These are phyloP conservation scores for Gossypium mustelinum DNA, from an alignment of 345 rosid species.

Conservation along the genomic window DNA sequence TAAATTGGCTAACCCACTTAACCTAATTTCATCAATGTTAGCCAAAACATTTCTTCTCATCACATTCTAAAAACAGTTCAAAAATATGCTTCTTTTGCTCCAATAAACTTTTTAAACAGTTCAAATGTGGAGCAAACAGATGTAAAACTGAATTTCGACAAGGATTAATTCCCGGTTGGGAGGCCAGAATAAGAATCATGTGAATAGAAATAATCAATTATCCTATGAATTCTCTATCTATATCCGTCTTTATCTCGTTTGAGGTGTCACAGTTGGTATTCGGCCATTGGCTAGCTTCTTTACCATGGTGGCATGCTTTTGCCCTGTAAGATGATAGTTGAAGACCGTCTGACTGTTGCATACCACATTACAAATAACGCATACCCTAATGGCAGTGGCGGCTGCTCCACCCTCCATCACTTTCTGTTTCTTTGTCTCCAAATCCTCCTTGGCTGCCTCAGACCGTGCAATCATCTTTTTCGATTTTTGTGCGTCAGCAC, in stretches of 20 bases:
- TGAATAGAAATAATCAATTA: not conserved
- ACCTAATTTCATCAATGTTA: too few species aligned
- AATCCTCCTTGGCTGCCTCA: slow-evolving; percentile 18
- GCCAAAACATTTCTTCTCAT: too few species aligned
- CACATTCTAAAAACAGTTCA: not conserved
- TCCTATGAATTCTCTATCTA: not conserved
- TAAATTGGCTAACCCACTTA: not conserved
- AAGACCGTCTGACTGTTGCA: slow-evolving; percentile 39
- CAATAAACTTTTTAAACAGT: not conserved
- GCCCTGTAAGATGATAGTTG: slow-evolving; percentile 40
- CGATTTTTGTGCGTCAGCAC: slow-evolving; percentile 7
- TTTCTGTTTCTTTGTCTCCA: slow-evolving; percentile 37
- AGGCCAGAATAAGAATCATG: not conserved
- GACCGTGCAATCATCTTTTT: slow-evolving; percentile 8
- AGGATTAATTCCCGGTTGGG: not conserved
- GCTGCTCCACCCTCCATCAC: slow-evolving; percentile 40
- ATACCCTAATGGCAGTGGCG: slow-evolving; percentile 28
- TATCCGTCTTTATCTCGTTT: not conserved
- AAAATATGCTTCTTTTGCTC: not conserved
- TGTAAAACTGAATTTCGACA: not conserved
- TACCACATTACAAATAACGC: slow-evolving; percentile 40
- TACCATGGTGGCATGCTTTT: slow-evolving; percentile 48
- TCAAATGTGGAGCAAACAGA: not conserved
- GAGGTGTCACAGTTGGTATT: not conserved
- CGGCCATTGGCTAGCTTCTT: slow-evolving; percentile 22